Evolutionary conservation across 1,139 yeast species (phyloP).

Genomic region (Candida neerlandica): DNA sequence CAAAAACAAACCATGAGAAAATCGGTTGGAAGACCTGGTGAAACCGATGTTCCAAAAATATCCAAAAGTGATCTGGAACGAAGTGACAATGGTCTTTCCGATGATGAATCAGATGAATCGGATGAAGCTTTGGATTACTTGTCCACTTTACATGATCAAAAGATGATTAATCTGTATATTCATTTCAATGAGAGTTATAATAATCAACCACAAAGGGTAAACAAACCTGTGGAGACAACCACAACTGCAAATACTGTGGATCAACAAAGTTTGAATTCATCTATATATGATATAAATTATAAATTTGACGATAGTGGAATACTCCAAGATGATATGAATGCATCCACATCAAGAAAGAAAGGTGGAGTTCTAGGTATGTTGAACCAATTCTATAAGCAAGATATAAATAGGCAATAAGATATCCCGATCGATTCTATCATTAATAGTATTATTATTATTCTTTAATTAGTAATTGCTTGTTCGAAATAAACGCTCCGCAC

Average conservation of each 20-base stretch:
- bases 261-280: conserved; percentile 26
- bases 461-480: neutral
- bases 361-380: conserved; percentile 80
- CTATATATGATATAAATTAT: conserved; percentile 33
- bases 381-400: conserved; percentile 78
- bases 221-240: neutral
- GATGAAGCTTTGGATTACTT: conserved; percentile 43
- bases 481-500: neutral
- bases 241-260: conserved; percentile 2
- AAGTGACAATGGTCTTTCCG: conserved; percentile 11
- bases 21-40: neutral
- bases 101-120: conserved; percentile 26
- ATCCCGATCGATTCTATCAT: neutral
- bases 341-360: conserved; percentile 18
- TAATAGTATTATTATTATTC: neutral
- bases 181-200: conserved; percentile 84
- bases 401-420: conserved; percentile 23
- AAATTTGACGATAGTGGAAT: conserved; percentile 33
- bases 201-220: conserved; percentile 5
- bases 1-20: conserved; percentile 7
- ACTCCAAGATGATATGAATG: conserved; percentile 20
- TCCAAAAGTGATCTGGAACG: conserved; percentile 15
- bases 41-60: conserved; percentile 13
- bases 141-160: conserved; percentile 59
- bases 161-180: conserved; percentile 89